These are phyloP conservation scores for Madurella mycetomatis DNA, from an alignment of 2,329 filamentous ascomycete genomes.

Conservation along the genomic window DNA sequence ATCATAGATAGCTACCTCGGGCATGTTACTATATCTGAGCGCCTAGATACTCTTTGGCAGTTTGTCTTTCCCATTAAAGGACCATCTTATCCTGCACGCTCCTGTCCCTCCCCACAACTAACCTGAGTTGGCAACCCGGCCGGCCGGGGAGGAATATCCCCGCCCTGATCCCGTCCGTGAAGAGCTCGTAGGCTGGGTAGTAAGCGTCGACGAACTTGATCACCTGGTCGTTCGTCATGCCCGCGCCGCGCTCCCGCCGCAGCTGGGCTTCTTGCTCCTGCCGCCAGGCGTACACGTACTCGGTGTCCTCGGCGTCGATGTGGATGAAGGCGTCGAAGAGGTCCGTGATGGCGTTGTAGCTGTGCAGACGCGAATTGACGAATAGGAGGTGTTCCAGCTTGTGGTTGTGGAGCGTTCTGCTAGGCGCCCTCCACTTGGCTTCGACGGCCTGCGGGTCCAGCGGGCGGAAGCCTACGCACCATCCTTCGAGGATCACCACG, in stretches of 20 bases:
- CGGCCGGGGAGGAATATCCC: slow-evolving; percentile 50
- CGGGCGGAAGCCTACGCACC: slow-evolving; percentile 80
- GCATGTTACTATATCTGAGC: slow-evolving; percentile 5
- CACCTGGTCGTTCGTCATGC: slow-evolving; percentile 81
- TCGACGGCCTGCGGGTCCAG: slow-evolving; percentile 49
- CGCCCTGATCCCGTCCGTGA: slow-evolving; percentile 52
- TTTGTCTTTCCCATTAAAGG: slow-evolving; percentile 35
- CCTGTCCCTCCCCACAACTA: slow-evolving; percentile 58
- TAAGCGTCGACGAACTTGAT: slow-evolving; percentile 66
- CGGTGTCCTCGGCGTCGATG: slow-evolving; percentile 64
- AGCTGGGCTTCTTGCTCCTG: slow-evolving; percentile 73
- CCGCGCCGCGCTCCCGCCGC: slow-evolving; percentile 55
- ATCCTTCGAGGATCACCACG: slow-evolving; percentile 80
- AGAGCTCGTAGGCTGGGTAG: slow-evolving; percentile 70
- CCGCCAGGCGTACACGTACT: slow-evolving; percentile 81
- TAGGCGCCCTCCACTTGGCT: slow-evolving; percentile 44
- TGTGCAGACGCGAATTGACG: slow-evolving; percentile 44
- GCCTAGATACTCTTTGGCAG: neutral
- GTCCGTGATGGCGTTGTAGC: slow-evolving; percentile 47
- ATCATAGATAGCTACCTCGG: neutral
- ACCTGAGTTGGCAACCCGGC: slow-evolving; percentile 50
- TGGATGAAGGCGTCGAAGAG: slow-evolving; percentile 53
- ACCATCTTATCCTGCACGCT: slow-evolving; percentile 53
- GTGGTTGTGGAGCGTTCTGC: slow-evolving; percentile 46
- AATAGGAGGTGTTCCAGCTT: slow-evolving; percentile 46